Base-by-base conservation (phyloP, 2,329 filamentous ascomycete genomes). In the Zymoseptoria crescenta region DNA sequence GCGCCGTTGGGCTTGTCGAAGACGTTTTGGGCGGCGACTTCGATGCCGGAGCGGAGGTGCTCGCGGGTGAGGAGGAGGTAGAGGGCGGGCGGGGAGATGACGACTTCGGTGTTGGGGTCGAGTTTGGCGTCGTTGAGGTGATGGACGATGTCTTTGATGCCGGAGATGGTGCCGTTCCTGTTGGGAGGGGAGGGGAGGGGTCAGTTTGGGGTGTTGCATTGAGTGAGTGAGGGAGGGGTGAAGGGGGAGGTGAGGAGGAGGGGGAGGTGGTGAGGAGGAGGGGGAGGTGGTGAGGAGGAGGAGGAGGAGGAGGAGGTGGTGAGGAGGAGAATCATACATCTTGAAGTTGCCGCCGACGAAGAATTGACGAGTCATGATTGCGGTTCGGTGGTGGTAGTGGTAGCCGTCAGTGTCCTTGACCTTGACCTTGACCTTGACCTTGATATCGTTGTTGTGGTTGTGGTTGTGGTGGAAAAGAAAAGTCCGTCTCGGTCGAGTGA, bases 1-100 rank as follows among this genome's bases (percentile, higher is more conserved):
- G 94, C 94, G 70, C 94, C 94, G 77, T 94, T 91, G 75, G 91
- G 91, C 67, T 71, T 69, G 68, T 97, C 89, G 79, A 85, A 97
- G 77, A 97, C 91, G 79, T 99, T 99, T 81, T 99, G 94, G 59
- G 94, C 87, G 59, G 93, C 89, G 64, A 99, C 89, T 73, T 89
- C 88, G 74, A 99, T 81, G 66, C 86, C 85, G 69, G 83, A 73
- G 74, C 87, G 85, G 70, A 93, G 83, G 72, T 86, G 82, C 75
- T 94, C 87, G 71, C 90, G 90, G 72, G 91, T 86, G 66, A 92
- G 85, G 73, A 90, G 84, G 70, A 99, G 90, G 83, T 96, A 97
- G 74, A 97, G 83, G 60, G 90, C 78, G 53, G 94, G 91, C 64
- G 94, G 94, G 64, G 94, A 86, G 76, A 99, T 86, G 76, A 97